phyloP scores from a whole-genome alignment of 148 eudicot species.

The Fallopia convolvulus region DNA sequence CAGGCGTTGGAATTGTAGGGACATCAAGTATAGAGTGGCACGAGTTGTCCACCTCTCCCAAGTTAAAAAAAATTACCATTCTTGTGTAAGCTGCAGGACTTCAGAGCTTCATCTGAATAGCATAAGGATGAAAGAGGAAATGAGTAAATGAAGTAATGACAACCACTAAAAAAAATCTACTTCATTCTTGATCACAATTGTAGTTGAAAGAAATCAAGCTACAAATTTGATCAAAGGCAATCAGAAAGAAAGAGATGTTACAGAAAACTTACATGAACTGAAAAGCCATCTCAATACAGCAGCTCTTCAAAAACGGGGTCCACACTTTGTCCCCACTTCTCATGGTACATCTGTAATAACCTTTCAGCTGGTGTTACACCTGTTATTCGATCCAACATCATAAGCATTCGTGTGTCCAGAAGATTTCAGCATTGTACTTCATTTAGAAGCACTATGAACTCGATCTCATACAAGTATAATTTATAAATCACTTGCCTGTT shows the following conservation, averaged over 20 bases:
- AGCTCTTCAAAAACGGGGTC: slow-evolving; percentile 93
- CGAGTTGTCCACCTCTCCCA: background rate
- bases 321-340: slow-evolving; percentile 79
- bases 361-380: slow-evolving; percentile 97
- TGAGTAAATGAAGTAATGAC: background rate
- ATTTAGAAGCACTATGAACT: background rate
- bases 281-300: slow-evolving; percentile 40
- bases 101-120: background rate
- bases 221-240: no score
- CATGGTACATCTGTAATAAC: slow-evolving; percentile 80
- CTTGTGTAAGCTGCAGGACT: background rate
- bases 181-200: background rate
- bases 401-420: background rate
- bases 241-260: background rate
- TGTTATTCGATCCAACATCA: slow-evolving; percentile 21
- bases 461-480: background rate
- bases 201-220: no score
- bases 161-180: background rate
- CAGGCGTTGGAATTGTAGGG: background rate
- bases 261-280: background rate
- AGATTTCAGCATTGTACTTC: background rate
- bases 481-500: slow-evolving; percentile 48
- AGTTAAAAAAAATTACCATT: background rate
- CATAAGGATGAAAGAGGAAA: background rate
- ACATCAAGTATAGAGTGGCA: background rate